Evolutionary conservation across 768 basidiomycete species (phyloP).

Genomic region (Asterophora parasitica): DNA sequence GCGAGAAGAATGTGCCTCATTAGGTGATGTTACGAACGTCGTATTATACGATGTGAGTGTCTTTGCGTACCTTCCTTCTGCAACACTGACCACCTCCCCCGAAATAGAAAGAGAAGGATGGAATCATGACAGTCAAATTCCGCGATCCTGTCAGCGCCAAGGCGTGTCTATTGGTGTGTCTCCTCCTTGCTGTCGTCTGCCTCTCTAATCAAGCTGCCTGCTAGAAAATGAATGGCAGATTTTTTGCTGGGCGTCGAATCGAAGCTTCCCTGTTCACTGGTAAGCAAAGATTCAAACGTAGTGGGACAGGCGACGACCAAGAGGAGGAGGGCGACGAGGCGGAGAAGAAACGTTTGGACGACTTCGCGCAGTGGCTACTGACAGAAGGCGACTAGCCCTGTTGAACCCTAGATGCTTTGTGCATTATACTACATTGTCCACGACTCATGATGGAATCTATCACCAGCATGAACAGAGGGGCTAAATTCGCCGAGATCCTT

Average conservation of each 20-base stretch:
- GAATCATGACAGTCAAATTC: conserved; percentile 96
- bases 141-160: conserved; percentile 88
- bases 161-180: conserved; percentile 79
- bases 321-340: conserved; percentile 65
- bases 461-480: conserved; percentile 75
- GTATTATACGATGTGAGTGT: conserved; percentile 86
- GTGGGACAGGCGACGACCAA: conserved; percentile 59
- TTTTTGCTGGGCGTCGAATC: conserved; percentile 79
- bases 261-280: conserved; percentile 81
- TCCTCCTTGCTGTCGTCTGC: background rate
- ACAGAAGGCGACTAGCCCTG: conserved; percentile 61
- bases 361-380: conserved; percentile 85
- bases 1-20: conserved; percentile 81
- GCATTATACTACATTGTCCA: conserved; percentile 20
- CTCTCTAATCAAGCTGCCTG: background rate
- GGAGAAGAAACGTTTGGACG: conserved; percentile 81
- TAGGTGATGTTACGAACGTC: conserved; percentile 96
- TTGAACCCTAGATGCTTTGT: conserved; percentile 13
- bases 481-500: too few relatives aligned
- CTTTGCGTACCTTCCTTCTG: background rate
- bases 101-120: conserved; percentile 81
- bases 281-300: conserved; percentile 75
- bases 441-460: conserved; percentile 14
- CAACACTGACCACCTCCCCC: background rate
- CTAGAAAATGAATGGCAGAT: conserved; percentile 93